These are phyloP conservation scores for Aspergillus novoparasiticus DNA, from an alignment of 2,329 filamentous ascomycete species.

Conservation along the genomic window DNA sequence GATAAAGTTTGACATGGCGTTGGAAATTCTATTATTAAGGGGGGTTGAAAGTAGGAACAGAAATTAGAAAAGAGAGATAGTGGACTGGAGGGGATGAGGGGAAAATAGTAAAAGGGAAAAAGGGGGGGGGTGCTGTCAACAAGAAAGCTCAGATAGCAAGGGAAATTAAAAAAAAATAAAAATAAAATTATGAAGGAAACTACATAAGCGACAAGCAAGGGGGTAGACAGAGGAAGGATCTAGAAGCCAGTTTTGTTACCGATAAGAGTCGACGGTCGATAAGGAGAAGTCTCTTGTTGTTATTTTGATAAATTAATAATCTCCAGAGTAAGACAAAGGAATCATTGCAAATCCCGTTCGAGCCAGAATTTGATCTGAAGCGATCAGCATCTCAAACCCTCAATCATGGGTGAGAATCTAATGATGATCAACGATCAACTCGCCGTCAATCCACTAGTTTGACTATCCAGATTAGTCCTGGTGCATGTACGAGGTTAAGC, in stretches of 20 bases:
- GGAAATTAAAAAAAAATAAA: neutral
- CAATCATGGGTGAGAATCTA: neutral
- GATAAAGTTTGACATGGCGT: constrained; percentile 3
- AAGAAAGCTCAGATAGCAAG: neutral
- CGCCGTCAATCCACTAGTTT: constrained; percentile 12
- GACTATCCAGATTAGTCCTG: neutral
- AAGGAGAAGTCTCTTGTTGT: neutral
- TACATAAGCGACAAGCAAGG: neutral
- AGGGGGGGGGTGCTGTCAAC: neutral
- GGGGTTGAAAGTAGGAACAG: neutral
- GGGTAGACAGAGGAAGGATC: constrained; percentile 3
- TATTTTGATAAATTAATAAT: too few relatives aligned
- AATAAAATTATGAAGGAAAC: neutral
- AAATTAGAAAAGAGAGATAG: neutral
- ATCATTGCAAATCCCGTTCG: neutral
- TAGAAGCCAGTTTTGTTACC: constrained; percentile 3
- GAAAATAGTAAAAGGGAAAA: neutral
- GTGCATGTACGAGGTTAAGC: constrained; percentile 7
- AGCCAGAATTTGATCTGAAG: neutral
- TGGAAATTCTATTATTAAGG: constrained; percentile 3
- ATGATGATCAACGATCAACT: constrained; percentile 15
- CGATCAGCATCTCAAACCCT: neutral
- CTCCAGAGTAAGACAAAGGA: neutral
- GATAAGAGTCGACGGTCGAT: neutral
- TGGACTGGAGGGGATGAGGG: neutral